Base-by-base conservation (phyloP, 2,329 filamentous ascomycete species). In the Ascochyta fabae region DNA sequence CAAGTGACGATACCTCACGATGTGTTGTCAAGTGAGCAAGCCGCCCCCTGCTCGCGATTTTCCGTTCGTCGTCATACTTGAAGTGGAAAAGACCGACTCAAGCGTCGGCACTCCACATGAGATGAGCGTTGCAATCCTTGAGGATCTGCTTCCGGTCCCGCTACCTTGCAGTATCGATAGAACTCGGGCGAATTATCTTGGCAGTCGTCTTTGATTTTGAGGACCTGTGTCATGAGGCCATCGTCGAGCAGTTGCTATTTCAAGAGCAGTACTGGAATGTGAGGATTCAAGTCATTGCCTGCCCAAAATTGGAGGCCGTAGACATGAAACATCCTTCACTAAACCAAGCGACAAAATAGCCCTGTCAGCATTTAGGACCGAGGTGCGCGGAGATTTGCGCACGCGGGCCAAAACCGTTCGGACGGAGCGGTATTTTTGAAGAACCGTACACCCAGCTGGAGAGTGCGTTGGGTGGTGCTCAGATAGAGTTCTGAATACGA, bases 161-260 rank as follows among this genome's bases (percentile, higher is more conserved):
- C 47, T 50, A 24, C 35, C 47, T 29, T 44, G 47, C 53, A 46
- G 42, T 47, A 47, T 51, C 47, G 43, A 56, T 39, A 47, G 10
- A 43, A 42, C 38, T 36, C 24, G 24, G 15, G 27, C 41, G 16
- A 26, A 41, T 41, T 23, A 29, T 36, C 47, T 47, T 50, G 53
- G 53, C 48, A 50, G 24, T 33, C 16, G 33, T 13, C 33, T 24
- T 29, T 34, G 33, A 23, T 3, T 23, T 43, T 24, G 42, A 16
- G 31, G 24, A 34, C 36, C 19, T 43, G 36, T 24, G 23, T 42
- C 45, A n/a, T 34, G 47, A 38, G 47, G 34, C 43, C 33, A 31
- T 24, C 16, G 24, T 46, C 36, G 62, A 61, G 48, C 43, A 40
- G 62, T 41, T 65, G 57, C 69, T 74, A 74, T 75, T 73, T 73